Conservation (phyloP, 164 flowering plant species). For the Cinnamomum chago region DNA sequence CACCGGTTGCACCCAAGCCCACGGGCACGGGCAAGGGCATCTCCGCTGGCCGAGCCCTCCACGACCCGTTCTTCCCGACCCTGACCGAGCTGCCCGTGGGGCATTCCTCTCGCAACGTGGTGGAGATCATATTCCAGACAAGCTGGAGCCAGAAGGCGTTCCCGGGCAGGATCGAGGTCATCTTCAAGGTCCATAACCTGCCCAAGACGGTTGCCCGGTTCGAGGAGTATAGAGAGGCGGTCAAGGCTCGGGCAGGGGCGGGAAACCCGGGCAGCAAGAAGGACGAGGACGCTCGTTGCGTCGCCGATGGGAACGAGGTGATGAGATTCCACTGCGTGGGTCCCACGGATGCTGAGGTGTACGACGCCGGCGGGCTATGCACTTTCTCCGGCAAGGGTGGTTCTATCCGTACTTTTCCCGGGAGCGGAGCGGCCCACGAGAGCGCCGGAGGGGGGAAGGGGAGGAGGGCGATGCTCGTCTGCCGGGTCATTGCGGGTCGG, state of each 20-base stretch:
- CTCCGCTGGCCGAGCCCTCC: slow-evolving; percentile 13
- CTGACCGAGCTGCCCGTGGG: slow-evolving; percentile 73
- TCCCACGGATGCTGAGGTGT: slow-evolving; percentile 30
- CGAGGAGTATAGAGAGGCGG: slow-evolving; percentile 80
- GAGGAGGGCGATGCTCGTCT: slow-evolving; percentile 82
- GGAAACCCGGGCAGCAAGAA: slow-evolving; percentile 18
- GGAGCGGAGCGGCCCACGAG: slow-evolving; percentile 83
- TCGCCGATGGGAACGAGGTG: slow-evolving; percentile 94
- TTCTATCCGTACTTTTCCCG: slow-evolving; percentile 62
- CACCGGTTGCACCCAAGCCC: slow-evolving; percentile 7
- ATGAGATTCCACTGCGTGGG: slow-evolving; percentile 88
- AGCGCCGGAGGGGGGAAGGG: slow-evolving; percentile 76
- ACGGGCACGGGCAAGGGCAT: slow-evolving; percentile 14
- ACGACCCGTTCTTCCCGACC: slow-evolving; percentile 47
- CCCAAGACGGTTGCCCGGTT: slow-evolving; percentile 61
- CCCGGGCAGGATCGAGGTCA: slow-evolving; percentile 73
- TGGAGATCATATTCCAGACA: slow-evolving; percentile 87
- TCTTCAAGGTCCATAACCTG: slow-evolving; percentile 75
- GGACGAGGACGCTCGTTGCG: slow-evolving; percentile 68
- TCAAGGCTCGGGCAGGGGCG: slow-evolving; percentile 45
- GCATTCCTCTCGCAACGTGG: slow-evolving; percentile 89
- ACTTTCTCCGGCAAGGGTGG: slow-evolving; percentile 45
- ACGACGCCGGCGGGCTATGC: slow-evolving; percentile 41
- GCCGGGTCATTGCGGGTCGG: slow-evolving; percentile 95
- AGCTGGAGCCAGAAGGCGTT: slow-evolving; percentile 67